Evolutionary conservation across 495 filamentous ascomycete species (phyloP).

Genomic region (Aspergillus affinis): DNA sequence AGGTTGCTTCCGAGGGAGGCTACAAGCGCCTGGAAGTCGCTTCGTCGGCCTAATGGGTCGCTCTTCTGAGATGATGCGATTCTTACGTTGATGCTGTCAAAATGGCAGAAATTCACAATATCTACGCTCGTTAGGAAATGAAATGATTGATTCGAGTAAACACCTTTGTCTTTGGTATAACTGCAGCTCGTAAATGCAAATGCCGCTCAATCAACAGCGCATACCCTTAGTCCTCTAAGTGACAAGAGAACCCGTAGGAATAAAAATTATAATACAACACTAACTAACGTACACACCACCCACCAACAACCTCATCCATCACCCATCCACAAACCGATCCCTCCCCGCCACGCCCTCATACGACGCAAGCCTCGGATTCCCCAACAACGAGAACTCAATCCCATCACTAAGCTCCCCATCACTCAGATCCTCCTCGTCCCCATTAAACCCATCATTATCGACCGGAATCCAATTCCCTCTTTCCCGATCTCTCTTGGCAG

Average conservation of each 20-base stretch:
- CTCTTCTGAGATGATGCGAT: neutral
- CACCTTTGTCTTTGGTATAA: too few relatives aligned
- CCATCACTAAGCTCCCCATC: conserved; percentile 14
- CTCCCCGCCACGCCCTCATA: neutral
- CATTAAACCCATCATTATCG: conserved; percentile 2
- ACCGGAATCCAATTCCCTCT: conserved; percentile 2
- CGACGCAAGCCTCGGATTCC: conserved; percentile 1
- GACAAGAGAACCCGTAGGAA: too few relatives aligned
- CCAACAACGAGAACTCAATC: conserved; percentile 14
- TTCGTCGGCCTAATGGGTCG: conserved; percentile 26
- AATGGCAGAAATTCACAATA: neutral
- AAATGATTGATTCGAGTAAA: too few relatives aligned
- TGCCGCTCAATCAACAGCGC: too few relatives aligned
- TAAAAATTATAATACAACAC: neutral
- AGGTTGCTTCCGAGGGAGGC: conserved; percentile 52
- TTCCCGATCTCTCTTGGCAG: neutral
- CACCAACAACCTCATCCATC: neutral
- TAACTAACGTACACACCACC: neutral
- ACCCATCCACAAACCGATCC: neutral
- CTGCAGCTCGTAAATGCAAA: too few relatives aligned
- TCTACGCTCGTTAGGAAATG: neutral
- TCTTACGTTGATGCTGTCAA: neutral
- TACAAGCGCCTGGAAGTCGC: conserved; percentile 40
- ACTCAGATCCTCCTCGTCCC: conserved; percentile 14
- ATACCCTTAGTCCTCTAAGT: too few relatives aligned